Conservation (phyloP, 2,329 filamentous ascomycete species). For the Sporothrix sp. region DNA sequence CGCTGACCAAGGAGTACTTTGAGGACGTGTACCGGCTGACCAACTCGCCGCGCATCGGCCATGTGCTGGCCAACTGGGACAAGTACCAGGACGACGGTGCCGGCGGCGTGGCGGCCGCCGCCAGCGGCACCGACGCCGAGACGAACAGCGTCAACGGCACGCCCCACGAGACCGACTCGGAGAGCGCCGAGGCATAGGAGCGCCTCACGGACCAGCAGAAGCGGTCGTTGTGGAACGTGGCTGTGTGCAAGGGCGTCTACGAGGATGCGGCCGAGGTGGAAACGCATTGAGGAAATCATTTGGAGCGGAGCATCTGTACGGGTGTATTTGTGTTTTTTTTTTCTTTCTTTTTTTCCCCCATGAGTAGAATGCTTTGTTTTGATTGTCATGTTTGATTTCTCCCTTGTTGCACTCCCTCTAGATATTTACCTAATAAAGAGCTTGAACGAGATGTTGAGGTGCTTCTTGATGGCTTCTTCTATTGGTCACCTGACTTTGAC, state of each 20-base stretch:
- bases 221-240: background rate
- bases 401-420: background rate
- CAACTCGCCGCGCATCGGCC: slow-evolving; percentile 67
- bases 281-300: background rate
- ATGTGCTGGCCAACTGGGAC: slow-evolving; percentile 79
- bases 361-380: slow-evolving; percentile 1
- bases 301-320: background rate
- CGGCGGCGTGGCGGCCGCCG: slow-evolving; percentile 18
- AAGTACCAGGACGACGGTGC: slow-evolving; percentile 51
- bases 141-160: background rate
- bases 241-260: background rate
- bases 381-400: background rate
- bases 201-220: background rate
- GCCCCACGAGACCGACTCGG: slow-evolving; percentile 5
- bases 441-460: no score
- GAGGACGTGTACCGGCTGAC: slow-evolving; percentile 96
- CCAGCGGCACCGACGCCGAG: slow-evolving; percentile 12
- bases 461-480: no score
- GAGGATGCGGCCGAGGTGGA: background rate
- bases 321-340: background rate
- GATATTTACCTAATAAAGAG: slow-evolving; percentile 2
- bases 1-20: slow-evolving; percentile 96
- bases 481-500: no score
- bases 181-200: slow-evolving; percentile 9
- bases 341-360: background rate